A percentile compares a stretch with the other conserved stretches of the same genome.
Conservation (phyloP, 2,329 filamentous ascomycete genomes). For the Epichloe scottii region DNA sequence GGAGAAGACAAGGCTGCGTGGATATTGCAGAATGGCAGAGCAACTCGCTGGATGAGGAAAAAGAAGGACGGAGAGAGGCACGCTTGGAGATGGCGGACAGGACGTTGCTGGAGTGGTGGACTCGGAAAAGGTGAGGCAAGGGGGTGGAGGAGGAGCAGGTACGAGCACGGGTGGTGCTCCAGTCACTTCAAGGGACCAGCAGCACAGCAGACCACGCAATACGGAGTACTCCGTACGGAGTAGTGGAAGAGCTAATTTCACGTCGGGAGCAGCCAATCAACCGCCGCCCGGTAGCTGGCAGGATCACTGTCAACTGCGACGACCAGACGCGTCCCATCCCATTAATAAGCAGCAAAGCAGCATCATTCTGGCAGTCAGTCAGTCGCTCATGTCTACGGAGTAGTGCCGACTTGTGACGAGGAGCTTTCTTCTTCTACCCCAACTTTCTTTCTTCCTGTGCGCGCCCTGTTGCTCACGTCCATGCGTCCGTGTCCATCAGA, state of each 20-base stretch:
- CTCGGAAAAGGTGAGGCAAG: constrained; percentile 2
- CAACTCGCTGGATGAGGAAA: constrained; percentile 8
- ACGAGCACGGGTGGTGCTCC: constrained; percentile 2
- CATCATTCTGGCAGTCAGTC: background rate
- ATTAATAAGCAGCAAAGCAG: too few relatives aligned
- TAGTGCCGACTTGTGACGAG: too few relatives aligned
- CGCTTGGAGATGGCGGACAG: constrained; percentile 6
- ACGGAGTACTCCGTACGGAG: background rate
- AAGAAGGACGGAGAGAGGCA: constrained; percentile 5
- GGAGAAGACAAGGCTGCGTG: constrained; percentile 4
- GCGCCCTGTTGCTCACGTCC: too few relatives aligned
- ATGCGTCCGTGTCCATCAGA: too few relatives aligned
- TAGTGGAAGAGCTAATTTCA: constrained; percentile 10
- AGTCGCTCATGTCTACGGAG: too few relatives aligned
- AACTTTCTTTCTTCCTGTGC: too few relatives aligned
- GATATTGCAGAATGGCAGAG: constrained; percentile 3
- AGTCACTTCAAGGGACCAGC: background rate
- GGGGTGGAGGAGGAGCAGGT: constrained; percentile 4
- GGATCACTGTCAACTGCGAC: background rate
- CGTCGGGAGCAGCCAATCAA: constrained; percentile 7
- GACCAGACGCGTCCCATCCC: background rate
- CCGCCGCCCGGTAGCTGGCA: background rate
- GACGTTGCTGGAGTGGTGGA: constrained; percentile 3
- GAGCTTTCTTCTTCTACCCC: too few relatives aligned
- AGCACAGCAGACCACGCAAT: background rate